Evolutionary conservation across 2,329 filamentous ascomycete genomes (phyloP).

Genomic region (Epichloe hybrida): DNA sequence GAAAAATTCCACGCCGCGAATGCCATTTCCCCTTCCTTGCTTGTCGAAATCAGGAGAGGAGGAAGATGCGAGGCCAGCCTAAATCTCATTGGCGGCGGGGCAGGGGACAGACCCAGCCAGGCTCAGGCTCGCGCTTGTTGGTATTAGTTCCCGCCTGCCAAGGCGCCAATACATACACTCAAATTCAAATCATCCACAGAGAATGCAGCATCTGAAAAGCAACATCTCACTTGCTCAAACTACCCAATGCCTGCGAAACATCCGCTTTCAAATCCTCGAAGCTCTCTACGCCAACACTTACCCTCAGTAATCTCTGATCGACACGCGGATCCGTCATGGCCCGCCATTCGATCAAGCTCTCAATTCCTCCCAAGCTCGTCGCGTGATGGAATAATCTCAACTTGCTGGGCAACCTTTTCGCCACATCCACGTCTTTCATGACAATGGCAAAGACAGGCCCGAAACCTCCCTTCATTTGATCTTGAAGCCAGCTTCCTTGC

Average conservation of each 20-base stretch:
- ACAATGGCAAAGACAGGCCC: slow-evolving; percentile 76
- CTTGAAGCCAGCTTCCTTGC: slow-evolving; percentile 55
- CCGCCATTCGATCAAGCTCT: slow-evolving; percentile 94
- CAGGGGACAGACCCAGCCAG: background rate
- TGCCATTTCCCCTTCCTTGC: background rate
- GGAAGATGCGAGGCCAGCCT: background rate
- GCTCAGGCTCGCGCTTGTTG: too few relatives aligned
- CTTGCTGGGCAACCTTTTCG: slow-evolving; percentile 61
- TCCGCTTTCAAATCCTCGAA: slow-evolving; percentile 76
- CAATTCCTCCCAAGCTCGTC: slow-evolving; percentile 84
- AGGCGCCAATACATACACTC: too few relatives aligned
- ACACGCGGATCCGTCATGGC: slow-evolving; percentile 69
- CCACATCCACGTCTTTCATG: slow-evolving; percentile 45
- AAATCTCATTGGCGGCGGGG: background rate
- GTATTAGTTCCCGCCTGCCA: background rate
- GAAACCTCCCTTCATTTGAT: slow-evolving; percentile 86
- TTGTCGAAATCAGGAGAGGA: background rate
- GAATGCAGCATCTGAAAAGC: too few relatives aligned
- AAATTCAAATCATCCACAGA: too few relatives aligned
- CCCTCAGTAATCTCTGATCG: slow-evolving; percentile 57
- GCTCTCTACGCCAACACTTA: slow-evolving; percentile 79
- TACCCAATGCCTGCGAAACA: slow-evolving; percentile 51
- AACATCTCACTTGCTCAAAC: slow-evolving; percentile 21
- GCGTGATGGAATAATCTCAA: slow-evolving; percentile 83
- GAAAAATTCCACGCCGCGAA: too few relatives aligned